Percentiles rank a stretch among this genome's conserved stretches.
Conservation (phyloP, 805 yeast species). For the Cyberlindnera mycetangii region DNA sequence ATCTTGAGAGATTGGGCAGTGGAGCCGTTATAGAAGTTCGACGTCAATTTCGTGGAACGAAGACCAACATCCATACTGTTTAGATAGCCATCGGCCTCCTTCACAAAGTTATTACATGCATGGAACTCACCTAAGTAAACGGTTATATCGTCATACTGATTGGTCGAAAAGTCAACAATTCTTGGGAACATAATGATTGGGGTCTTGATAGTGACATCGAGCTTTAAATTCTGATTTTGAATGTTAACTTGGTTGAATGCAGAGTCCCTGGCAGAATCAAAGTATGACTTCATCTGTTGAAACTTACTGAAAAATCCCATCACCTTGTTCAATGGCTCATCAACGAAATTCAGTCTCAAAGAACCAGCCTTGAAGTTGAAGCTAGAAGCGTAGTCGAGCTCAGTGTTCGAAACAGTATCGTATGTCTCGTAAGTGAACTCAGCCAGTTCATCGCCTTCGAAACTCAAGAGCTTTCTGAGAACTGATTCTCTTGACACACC, state of each 20-base stretch:
- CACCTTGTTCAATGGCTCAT: constrained; percentile 71
- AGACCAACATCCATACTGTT: constrained; percentile 69
- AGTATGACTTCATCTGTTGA: constrained; percentile 81
- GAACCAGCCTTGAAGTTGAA: constrained; percentile 73
- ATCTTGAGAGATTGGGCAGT: constrained; percentile 48
- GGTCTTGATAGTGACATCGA: constrained; percentile 71
- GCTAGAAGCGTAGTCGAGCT: constrained; percentile 48
- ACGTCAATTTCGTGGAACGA: constrained; percentile 64
- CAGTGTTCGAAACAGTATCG: constrained; percentile 49
- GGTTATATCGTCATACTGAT: constrained; percentile 57
- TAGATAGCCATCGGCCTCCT: constrained; percentile 31
- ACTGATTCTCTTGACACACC: constrained; percentile 57
- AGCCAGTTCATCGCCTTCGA: constrained; percentile 78
- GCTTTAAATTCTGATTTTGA: constrained; percentile 56
- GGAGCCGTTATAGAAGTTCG: constrained; percentile 51
- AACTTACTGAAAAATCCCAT: constrained; percentile 68
- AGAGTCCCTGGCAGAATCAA: constrained; percentile 84
- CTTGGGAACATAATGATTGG: constrained; percentile 84
- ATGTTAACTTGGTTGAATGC: constrained; percentile 80
- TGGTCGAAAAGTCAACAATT: constrained; percentile 38
- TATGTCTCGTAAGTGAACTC: constrained; percentile 83
- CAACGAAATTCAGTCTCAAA: constrained; percentile 72
- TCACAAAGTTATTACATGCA: constrained; percentile 57
- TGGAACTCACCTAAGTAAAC: constrained; percentile 81
- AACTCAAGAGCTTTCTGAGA: constrained; percentile 64